These are phyloP conservation scores for Apiospora hydei DNA, from an alignment of 2,329 filamentous ascomycete species.

Conservation along the genomic window DNA sequence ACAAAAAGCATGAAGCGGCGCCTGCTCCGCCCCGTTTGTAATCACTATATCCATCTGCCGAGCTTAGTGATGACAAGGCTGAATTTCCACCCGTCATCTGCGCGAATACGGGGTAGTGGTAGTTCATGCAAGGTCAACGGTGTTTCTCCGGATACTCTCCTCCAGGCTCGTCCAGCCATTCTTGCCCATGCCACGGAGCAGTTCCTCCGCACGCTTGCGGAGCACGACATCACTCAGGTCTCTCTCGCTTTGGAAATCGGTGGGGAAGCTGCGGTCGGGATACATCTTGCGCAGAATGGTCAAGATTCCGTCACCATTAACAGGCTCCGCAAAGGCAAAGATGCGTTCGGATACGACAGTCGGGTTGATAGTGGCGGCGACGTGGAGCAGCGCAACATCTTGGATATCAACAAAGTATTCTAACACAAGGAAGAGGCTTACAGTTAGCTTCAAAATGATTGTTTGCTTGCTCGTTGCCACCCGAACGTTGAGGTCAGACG, in stretches of 20 bases:
- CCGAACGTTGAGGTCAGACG: slow-evolving; percentile 50
- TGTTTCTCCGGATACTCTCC: slow-evolving; percentile 34
- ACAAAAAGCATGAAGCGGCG: background rate
- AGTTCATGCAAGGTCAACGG: slow-evolving; percentile 28
- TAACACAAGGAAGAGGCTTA: slow-evolving; percentile 32
- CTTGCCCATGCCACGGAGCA: slow-evolving; percentile 35
- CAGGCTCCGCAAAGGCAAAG: slow-evolving; percentile 58
- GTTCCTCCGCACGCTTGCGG: slow-evolving; percentile 30
- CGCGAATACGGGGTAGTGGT: background rate
- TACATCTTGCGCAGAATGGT: slow-evolving; percentile 34
- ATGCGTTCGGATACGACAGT: slow-evolving; percentile 57
- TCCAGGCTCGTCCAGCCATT: slow-evolving; percentile 33
- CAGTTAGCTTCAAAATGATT: slow-evolving; percentile 46
- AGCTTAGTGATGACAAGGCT: too few species aligned
- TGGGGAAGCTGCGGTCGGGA: slow-evolving; percentile 31
- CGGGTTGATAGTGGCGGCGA: slow-evolving; percentile 56
- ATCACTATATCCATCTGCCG: background rate
- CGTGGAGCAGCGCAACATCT: slow-evolving; percentile 54
- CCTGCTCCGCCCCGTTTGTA: background rate
- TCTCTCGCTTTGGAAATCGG: slow-evolving; percentile 28
- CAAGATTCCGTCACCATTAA: slow-evolving; percentile 53
- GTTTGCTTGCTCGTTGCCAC: slow-evolving; percentile 53
- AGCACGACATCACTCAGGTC: slow-evolving; percentile 31
- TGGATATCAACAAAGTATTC: slow-evolving; percentile 21
- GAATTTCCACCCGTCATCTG: too few species aligned